Conservation (phyloP, 257 asterid species). For the Nicotiana sylvestris region DNA sequence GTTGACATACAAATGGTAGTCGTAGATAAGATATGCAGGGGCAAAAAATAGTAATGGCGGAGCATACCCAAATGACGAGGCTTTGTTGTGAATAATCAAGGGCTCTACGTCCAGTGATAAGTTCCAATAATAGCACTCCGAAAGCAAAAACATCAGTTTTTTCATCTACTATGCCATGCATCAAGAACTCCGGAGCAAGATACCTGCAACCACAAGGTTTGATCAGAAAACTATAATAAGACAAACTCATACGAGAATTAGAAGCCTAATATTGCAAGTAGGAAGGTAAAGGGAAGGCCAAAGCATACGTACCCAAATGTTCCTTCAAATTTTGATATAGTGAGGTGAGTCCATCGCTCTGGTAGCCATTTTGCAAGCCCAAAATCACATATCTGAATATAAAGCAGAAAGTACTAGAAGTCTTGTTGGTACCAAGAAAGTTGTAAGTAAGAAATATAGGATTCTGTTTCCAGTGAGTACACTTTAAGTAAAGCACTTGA, state of each 20-base stretch:
- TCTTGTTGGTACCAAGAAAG: background rate
- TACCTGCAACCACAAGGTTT: slow-evolving; percentile 42
- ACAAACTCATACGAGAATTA: background rate
- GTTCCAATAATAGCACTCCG: slow-evolving; percentile 83
- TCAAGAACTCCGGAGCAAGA: slow-evolving; percentile 88
- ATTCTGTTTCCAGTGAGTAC: background rate
- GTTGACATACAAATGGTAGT: background rate
- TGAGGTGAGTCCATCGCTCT: slow-evolving; percentile 60
- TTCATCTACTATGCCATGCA: slow-evolving; percentile 96
- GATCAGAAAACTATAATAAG: background rate
- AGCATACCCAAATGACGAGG: slow-evolving; percentile 86
- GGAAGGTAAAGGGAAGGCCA: background rate
- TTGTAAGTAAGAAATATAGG: background rate
- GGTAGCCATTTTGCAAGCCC: slow-evolving; percentile 80
- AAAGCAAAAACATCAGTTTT: slow-evolving; percentile 84
- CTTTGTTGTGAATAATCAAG: slow-evolving; percentile 91
- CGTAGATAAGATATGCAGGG: background rate
- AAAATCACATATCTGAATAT: slow-evolving; percentile 61
- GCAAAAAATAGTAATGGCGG: background rate
- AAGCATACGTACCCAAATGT: slow-evolving; percentile 49
- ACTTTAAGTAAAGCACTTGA: background rate
- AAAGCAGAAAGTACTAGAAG: background rate
- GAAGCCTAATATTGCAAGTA: background rate
- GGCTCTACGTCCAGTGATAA: slow-evolving; percentile 90
- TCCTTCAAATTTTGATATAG: slow-evolving; percentile 56